Evolutionary conservation across 2,329 filamentous ascomycete species (phyloP).

Genomic region (Zalaria obscura): DNA sequence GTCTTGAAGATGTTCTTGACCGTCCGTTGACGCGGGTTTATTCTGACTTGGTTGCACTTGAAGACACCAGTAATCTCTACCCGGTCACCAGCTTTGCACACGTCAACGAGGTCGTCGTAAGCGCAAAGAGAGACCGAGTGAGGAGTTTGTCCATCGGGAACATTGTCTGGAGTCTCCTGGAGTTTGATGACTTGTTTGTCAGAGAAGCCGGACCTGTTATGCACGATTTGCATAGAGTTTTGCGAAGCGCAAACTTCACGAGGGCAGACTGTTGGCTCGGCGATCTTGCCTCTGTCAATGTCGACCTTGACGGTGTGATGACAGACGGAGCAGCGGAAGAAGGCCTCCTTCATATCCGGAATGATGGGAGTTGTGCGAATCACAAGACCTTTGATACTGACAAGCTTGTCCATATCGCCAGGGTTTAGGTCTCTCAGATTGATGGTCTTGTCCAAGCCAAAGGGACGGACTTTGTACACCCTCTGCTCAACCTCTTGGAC

Average conservation of each 20-base stretch:
- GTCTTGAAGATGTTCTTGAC: constrained; percentile 97
- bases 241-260: constrained; percentile 65
- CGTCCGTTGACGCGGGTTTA: constrained; percentile 83
- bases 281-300: constrained; percentile 90
- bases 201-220: constrained; percentile 87
- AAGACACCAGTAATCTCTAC: constrained; percentile 95
- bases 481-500: constrained; percentile 64
- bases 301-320: constrained; percentile 82
- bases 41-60: constrained; percentile 80
- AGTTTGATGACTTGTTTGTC: constrained; percentile 99
- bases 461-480: constrained; percentile 76
- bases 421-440: constrained; percentile 93
- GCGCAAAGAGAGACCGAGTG: constrained; percentile 94
- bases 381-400: constrained; percentile 88
- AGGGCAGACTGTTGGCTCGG: constrained; percentile 82
- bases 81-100: constrained; percentile 94
- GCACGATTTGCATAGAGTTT: constrained; percentile 97
- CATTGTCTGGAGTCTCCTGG: constrained; percentile 89
- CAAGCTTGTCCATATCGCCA: constrained; percentile 88
- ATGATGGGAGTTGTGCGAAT: constrained; percentile 94
- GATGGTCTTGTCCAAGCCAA: constrained; percentile 71
- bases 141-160: constrained; percentile 90
- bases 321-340: constrained; percentile 91
- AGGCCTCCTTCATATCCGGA: constrained; percentile 97
- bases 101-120: constrained; percentile 93